A percentile compares a stretch with the other conserved stretches of the same genome.
These are phyloP conservation scores for Macrocystidia cucumis DNA, from an alignment of 1,284 basidiomycete species.

Conservation along the genomic window DNA sequence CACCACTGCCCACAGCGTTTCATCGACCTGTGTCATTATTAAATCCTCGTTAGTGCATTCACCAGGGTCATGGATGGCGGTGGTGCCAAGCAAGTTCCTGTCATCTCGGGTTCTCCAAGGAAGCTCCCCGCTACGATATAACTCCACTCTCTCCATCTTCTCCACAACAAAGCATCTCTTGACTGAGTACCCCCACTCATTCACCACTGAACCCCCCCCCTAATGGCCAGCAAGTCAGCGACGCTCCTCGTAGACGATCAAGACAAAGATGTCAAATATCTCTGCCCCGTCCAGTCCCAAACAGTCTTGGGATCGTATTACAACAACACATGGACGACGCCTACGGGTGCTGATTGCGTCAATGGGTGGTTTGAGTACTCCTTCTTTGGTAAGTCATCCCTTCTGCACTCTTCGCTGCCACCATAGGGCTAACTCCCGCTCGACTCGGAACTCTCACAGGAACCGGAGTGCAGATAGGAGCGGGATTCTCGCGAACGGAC, in stretches of 20 bases:
- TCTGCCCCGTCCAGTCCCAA: slow-evolving; percentile 24
- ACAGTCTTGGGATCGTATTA: slow-evolving; percentile 23
- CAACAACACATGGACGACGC: slow-evolving; percentile 29
- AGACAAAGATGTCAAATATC: slow-evolving; percentile 23
- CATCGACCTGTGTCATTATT: too few species aligned
- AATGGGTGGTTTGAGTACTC: slow-evolving; percentile 28
- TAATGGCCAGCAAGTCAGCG: slow-evolving; percentile 10
- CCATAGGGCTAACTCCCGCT: too few species aligned
- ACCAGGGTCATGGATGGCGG: too few species aligned
- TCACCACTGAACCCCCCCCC: too few species aligned
- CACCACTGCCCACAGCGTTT: too few species aligned
- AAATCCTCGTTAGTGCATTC: too few species aligned
- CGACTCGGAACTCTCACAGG: too few species aligned
- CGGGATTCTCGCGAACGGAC: slow-evolving; percentile 14
- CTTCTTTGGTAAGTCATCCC: slow-evolving; percentile 22
- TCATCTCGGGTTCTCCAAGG: too few species aligned
- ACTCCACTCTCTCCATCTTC: slow-evolving; percentile 2
- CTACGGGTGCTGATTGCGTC: slow-evolving; percentile 16
- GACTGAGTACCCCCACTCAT: not conserved
- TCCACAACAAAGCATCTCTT: not conserved
- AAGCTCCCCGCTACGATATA: too few species aligned
- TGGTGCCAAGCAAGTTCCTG: too few species aligned
- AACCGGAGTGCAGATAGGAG: slow-evolving; percentile 19
- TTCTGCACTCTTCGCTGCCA: too few species aligned
- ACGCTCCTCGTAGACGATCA: slow-evolving; percentile 30